Conservation (phyloP, 2,329 filamentous ascomycete species). For the Drechslera avenae region DNA sequence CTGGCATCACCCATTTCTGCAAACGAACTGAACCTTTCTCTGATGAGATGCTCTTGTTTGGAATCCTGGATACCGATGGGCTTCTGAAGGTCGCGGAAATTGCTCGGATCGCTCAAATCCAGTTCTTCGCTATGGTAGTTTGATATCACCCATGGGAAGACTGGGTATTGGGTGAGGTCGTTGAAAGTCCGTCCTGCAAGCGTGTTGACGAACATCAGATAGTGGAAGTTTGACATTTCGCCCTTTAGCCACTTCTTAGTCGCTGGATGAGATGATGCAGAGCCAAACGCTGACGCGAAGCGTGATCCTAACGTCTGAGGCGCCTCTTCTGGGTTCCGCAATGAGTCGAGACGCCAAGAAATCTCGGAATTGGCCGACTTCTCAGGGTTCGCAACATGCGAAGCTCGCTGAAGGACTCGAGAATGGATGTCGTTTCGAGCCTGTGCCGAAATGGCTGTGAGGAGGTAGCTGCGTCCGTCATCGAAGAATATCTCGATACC, state of each 20-base stretch:
- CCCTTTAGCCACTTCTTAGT: slow-evolving; percentile 91
- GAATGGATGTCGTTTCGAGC: slow-evolving; percentile 80
- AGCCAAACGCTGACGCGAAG: slow-evolving; percentile 89
- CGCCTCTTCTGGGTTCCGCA: slow-evolving; percentile 69
- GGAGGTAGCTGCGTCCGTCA: slow-evolving; percentile 90
- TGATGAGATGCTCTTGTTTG: slow-evolving; percentile 76
- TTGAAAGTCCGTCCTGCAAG: slow-evolving; percentile 98
- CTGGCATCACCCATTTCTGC: slow-evolving; percentile 82
- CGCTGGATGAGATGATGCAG: slow-evolving; percentile 78
- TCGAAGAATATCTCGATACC: slow-evolving; percentile 98
- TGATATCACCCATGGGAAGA: slow-evolving; percentile 96
- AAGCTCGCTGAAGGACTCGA: slow-evolving; percentile 77
- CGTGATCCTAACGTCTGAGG: slow-evolving; percentile 78
- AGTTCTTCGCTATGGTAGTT: slow-evolving; percentile 95
- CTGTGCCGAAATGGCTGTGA: slow-evolving; percentile 78
- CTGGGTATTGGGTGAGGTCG: slow-evolving; percentile 95
- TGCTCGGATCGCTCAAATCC: slow-evolving; percentile 80
- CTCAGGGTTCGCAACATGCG: slow-evolving; percentile 74
- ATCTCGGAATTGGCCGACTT: slow-evolving; percentile 80
- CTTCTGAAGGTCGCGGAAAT: slow-evolving; percentile 89
- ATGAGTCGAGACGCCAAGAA: slow-evolving; percentile 85
- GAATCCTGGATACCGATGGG: slow-evolving; percentile 92
- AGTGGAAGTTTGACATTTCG: slow-evolving; percentile 98
- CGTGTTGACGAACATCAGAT: slow-evolving; percentile 97
- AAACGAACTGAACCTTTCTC: slow-evolving; percentile 83